phyloP scores from a whole-genome alignment of 169 alveolate genomes.

The Cryptosporidium baileyi region DNA sequence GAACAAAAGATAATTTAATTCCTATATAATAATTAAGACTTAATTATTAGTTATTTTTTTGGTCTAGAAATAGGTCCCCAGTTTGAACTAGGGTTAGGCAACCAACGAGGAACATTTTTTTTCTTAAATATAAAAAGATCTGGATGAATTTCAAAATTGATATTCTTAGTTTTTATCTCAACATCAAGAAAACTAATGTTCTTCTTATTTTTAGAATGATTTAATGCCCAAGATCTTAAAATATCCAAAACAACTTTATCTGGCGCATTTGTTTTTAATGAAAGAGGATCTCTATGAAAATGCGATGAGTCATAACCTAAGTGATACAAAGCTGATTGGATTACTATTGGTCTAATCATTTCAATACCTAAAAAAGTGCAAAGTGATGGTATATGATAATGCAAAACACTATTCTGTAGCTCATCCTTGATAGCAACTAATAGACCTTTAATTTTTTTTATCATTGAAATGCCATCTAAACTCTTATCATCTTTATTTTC shows the following conservation, averaged over 20 bases:
- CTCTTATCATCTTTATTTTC: neutral
- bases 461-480: conserved; percentile 28
- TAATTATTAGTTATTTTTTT: neutral
- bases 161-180: neutral
- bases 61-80: conserved; percentile 83
- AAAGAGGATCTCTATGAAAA: conserved; percentile 88
- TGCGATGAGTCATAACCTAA: conserved; percentile 87
- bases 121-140: conserved; percentile 4
- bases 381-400: conserved; percentile 77
- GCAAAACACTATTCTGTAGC: conserved; percentile 75
- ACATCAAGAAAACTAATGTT: neutral
- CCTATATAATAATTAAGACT: conserved; percentile 5
- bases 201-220: conserved; percentile 39
- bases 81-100: conserved; percentile 82
- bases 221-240: conserved; percentile 78
- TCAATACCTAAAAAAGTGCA: conserved; percentile 71
- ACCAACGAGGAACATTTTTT: conserved; percentile 72
- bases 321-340: conserved; percentile 78
- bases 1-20: conserved; percentile 26
- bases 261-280: conserved; percentile 89
- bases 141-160: conserved; percentile 50
- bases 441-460: conserved; percentile 35
- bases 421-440: conserved; percentile 71
- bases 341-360: conserved; percentile 72
- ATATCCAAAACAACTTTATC: conserved; percentile 87